phyloP scores from a whole-genome alignment of 805 yeast species.

The Lipomyces spencermartinsiae region DNA sequence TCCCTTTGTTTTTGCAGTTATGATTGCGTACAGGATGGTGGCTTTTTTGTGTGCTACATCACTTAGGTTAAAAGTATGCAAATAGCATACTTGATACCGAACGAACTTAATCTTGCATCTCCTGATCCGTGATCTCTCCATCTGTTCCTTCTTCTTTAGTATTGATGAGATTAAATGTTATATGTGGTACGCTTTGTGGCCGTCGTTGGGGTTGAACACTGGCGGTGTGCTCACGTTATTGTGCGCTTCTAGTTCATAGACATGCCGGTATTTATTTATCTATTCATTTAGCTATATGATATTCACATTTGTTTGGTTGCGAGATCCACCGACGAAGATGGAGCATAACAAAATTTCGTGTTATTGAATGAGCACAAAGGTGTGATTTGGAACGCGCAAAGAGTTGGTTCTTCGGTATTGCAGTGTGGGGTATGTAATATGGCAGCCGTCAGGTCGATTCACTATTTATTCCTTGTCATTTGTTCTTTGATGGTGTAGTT shows the following conservation, averaged over 20 bases:
- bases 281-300: too few species aligned
- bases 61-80: neutral
- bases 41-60: neutral
- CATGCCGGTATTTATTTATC: neutral
- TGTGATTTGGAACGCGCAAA: too few species aligned
- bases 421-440: too few species aligned
- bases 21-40: neutral
- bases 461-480: too few species aligned
- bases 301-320: neutral
- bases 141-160: neutral
- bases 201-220: neutral
- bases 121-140: neutral
- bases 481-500: too few species aligned
- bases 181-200: neutral
- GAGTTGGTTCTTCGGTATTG: too few species aligned
- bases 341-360: too few species aligned
- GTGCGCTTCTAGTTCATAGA: neutral
- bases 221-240: neutral
- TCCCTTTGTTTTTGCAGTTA: neutral
- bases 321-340: neutral
- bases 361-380: too few species aligned
- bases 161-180: neutral
- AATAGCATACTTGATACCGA: neutral
- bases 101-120: neutral
- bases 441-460: neutral